Conservation (phyloP, 148 eudicot genomes). For the Rhododendron vialii region DNA sequence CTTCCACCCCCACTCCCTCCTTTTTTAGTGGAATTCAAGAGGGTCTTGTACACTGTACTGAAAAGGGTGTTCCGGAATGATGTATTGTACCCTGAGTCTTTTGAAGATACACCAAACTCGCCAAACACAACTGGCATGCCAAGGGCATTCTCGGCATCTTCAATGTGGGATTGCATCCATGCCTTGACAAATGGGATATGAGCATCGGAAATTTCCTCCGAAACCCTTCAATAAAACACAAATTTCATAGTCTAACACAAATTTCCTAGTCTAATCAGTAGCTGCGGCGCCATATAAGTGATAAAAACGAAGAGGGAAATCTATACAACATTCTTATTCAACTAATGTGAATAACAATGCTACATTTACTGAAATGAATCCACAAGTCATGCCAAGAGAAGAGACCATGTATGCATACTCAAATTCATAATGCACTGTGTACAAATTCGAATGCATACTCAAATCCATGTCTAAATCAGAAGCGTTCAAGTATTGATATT, state of each 20-base stretch:
- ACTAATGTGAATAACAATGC: neutral
- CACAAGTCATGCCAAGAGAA: neutral
- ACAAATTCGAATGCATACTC: neutral
- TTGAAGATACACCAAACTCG: conserved; percentile 68
- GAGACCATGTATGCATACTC: neutral
- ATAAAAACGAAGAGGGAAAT: neutral
- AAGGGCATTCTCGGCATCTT: conserved; percentile 63
- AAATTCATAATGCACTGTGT: neutral
- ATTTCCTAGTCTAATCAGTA: neutral
- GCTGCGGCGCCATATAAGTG: neutral
- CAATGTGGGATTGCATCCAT: conserved; percentile 81
- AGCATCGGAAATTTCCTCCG: conserved; percentile 37
- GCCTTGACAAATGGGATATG: conserved; percentile 57
- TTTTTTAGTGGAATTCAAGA: conserved; percentile 54
- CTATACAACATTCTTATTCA: neutral
- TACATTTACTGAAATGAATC: neutral
- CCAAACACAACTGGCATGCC: conserved; percentile 67
- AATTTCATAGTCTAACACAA: neutral
- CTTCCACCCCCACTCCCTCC: conserved; percentile 81
- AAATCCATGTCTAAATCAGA: neutral
- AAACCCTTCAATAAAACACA: conserved; percentile 43
- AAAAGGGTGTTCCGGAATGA: conserved; percentile 49
- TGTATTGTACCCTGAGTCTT: conserved; percentile 60
- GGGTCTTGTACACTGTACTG: conserved; percentile 37
- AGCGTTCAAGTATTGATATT: neutral